phyloP scores from a whole-genome alignment of 257 asterid genomes.

The Lithospermum erythrorhizon region DNA sequence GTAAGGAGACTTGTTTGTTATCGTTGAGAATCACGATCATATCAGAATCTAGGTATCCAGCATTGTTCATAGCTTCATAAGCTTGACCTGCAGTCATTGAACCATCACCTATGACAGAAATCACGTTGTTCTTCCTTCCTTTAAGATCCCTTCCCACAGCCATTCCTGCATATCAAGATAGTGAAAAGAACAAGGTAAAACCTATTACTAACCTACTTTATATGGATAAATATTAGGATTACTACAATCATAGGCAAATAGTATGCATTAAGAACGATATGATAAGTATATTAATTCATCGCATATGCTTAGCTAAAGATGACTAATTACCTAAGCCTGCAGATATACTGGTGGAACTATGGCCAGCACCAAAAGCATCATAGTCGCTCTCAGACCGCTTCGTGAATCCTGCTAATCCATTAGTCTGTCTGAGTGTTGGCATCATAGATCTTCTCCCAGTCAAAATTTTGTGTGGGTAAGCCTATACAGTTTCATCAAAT shows the following conservation, averaged over 20 bases:
- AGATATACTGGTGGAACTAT: conserved; percentile 65
- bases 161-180: conserved; percentile 30
- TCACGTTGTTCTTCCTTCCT: conserved; percentile 48
- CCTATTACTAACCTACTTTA: background rate
- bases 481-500: conserved; percentile 12
- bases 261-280: too few relatives aligned
- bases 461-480: conserved; percentile 59
- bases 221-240: background rate
- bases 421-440: conserved; percentile 53
- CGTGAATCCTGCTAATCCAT: conserved; percentile 59
- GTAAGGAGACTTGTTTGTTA: conserved; percentile 62
- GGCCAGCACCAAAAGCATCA: conserved; percentile 77
- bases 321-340: conserved; percentile 44
- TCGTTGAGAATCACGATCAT: conserved; percentile 51
- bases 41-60: conserved; percentile 60
- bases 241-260: too few relatives aligned
- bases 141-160: conserved; percentile 59
- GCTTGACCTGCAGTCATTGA: conserved; percentile 90
- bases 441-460: conserved; percentile 62
- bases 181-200: background rate
- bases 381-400: conserved; percentile 56
- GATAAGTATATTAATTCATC: background rate
- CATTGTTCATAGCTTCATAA: conserved; percentile 69
- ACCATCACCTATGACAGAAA: conserved; percentile 71
- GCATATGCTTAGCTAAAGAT: background rate